phyloP scores from a whole-genome alignment of 1,139 yeast genomes.

The Suhomyces ambrosiae region DNA sequence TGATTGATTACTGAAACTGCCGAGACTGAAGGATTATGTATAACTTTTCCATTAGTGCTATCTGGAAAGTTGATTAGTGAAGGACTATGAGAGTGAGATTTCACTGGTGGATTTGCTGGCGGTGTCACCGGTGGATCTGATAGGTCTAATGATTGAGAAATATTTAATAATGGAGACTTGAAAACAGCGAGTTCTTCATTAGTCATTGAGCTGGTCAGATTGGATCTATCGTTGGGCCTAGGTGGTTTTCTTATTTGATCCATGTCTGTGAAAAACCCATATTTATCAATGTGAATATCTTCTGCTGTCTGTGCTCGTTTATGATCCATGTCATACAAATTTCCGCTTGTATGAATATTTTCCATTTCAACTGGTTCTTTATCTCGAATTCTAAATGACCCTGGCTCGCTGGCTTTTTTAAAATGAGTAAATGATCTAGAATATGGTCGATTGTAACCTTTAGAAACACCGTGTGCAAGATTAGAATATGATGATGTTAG shows the following conservation, averaged over 20 bases:
- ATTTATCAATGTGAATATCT: slow-evolving; percentile 43
- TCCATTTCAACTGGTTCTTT: slow-evolving; percentile 13
- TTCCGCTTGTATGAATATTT: slow-evolving; percentile 4
- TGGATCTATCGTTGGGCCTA: not conserved
- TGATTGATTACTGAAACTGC: slow-evolving; percentile 3
- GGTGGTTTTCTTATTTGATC: slow-evolving; percentile 5
- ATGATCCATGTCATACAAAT: not conserved
- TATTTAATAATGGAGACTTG: not conserved
- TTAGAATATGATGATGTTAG: slow-evolving; percentile 7
- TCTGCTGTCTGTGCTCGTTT: not conserved
- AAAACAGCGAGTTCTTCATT: not conserved
- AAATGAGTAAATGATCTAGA: slow-evolving; percentile 13
- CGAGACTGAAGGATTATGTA: slow-evolving; percentile 1
- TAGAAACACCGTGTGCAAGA: slow-evolving; percentile 2
- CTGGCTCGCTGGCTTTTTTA: slow-evolving; percentile 1
- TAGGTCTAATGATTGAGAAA: not conserved
- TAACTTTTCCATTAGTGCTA: not conserved
- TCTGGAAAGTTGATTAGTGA: slow-evolving; percentile 1
- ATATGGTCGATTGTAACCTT: slow-evolving; percentile 9
- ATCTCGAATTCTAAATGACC: not conserved
- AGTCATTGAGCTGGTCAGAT: not conserved
- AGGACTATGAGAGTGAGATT: not conserved
- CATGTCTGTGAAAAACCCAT: slow-evolving; percentile 47
- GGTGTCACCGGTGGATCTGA: not conserved
- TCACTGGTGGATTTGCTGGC: not conserved